Evolutionary conservation across 1,284 basidiomycete genomes (phyloP).

Genomic region (Ceratobasidium sp.): DNA sequence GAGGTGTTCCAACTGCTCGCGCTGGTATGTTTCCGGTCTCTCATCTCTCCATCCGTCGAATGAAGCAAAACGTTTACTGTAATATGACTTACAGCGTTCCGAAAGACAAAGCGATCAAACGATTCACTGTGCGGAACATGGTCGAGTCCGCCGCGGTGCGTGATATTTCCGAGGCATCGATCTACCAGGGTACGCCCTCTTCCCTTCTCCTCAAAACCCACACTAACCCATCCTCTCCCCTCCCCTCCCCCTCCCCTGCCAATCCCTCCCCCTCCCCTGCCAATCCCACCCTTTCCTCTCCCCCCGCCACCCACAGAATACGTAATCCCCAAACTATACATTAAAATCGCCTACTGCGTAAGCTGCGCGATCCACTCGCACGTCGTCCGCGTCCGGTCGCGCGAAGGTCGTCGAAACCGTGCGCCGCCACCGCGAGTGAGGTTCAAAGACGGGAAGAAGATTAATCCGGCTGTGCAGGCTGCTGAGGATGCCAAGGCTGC

Average conservation of each 20-base stretch:
- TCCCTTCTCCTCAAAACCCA: too few species aligned
- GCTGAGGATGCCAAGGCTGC: slow-evolving; percentile 59
- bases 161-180: slow-evolving; percentile 96
- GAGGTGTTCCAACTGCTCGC: slow-evolving; percentile 99
- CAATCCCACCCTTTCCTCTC: not conserved
- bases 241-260: not conserved
- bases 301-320: slow-evolving; percentile 75
- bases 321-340: slow-evolving; percentile 97
- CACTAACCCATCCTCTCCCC: not conserved
- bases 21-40: slow-evolving; percentile 61
- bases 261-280: too few species aligned
- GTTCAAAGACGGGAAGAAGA: slow-evolving; percentile 99
- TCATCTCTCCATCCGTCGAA: not conserved
- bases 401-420: slow-evolving; percentile 94
- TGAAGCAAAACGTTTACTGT: not conserved
- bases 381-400: slow-evolving; percentile 95
- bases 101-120: slow-evolving; percentile 99
- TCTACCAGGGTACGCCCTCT: slow-evolving; percentile 83
- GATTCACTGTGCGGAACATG: slow-evolving; percentile 99
- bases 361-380: slow-evolving; percentile 99
- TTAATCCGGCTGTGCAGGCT: slow-evolving; percentile 84
- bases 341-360: slow-evolving; percentile 99
- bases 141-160: slow-evolving; percentile 98
- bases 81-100: slow-evolving; percentile 64
- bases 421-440: slow-evolving; percentile 94